Evolutionary conservation across 2,329 filamentous ascomycete species (phyloP).

Genomic region (Uncinocarpus reesii): DNA sequence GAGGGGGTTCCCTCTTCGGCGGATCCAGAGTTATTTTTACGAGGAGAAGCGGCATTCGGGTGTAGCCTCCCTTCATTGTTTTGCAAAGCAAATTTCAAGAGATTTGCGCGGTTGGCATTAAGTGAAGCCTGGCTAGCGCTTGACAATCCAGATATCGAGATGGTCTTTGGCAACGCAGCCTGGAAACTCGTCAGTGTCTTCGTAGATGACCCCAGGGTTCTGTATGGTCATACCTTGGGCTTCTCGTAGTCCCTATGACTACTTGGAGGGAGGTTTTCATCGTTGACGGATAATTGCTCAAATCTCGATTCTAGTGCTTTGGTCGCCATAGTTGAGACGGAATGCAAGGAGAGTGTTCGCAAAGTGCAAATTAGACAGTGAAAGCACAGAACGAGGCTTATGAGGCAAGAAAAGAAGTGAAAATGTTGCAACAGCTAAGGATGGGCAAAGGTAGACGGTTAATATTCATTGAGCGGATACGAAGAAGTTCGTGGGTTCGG

Average conservation of each 20-base stretch:
- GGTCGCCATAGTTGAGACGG: slow-evolving; percentile 51
- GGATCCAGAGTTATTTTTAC: slow-evolving; percentile 44
- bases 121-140: slow-evolving; percentile 31
- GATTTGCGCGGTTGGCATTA: slow-evolving; percentile 59
- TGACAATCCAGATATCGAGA: neutral
- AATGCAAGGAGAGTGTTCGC: too few relatives aligned
- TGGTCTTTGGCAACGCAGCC: slow-evolving; percentile 2
- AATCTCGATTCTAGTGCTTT: slow-evolving; percentile 75
- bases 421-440: neutral
- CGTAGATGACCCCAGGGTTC: neutral
- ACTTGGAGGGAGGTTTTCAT: slow-evolving; percentile 63
- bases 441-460: neutral
- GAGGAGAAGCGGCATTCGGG: slow-evolving; percentile 55
- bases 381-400: neutral
- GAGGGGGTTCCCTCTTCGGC: slow-evolving; percentile 42
- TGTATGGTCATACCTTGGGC: slow-evolving; percentile 55
- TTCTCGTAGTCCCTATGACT: slow-evolving; percentile 54
- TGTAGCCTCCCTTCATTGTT: slow-evolving; percentile 41
- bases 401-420: neutral
- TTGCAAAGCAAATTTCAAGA: slow-evolving; percentile 77
- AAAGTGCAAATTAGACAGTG: neutral
- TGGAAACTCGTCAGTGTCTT: neutral
- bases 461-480: neutral
- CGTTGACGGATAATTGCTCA: slow-evolving; percentile 78
- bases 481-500: neutral